Conservation (phyloP, 208 protist genomes). For the Crithidia expoeki region DNA sequence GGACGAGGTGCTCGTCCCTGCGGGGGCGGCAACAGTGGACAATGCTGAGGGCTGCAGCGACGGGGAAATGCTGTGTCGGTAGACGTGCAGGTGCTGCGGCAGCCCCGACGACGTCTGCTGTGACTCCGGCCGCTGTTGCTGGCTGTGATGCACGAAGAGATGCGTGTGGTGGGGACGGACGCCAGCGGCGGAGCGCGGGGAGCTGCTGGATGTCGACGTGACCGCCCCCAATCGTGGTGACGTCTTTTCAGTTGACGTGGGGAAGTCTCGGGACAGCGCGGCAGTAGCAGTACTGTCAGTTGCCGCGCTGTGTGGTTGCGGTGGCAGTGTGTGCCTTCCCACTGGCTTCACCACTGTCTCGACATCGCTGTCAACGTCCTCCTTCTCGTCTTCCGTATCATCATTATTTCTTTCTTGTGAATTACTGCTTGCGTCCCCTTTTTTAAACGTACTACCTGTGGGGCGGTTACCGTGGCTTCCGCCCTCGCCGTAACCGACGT, state of each 20-base stretch:
- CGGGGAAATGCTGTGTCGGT: conserved; percentile 21
- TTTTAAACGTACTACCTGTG: background rate
- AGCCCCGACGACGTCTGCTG: conserved; percentile 7
- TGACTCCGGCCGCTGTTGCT: conserved; percentile 12
- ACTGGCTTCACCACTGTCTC: no score
- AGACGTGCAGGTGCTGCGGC: conserved; percentile 23
- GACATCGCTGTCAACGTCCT: background rate
- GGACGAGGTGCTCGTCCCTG: conserved; percentile 5
- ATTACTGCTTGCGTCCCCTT: background rate
- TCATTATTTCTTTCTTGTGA: background rate
- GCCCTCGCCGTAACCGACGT: background rate
- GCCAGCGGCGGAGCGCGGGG: conserved; percentile 11
- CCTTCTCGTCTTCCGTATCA: background rate
- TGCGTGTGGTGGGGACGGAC: conserved; percentile 23
- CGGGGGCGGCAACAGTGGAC: background rate
- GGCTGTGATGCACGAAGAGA: conserved; percentile 20
- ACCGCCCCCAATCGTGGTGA: background rate
- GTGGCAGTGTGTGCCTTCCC: background rate
- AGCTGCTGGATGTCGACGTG: conserved; percentile 4
- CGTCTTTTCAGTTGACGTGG: background rate
- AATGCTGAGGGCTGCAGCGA: conserved; percentile 14
- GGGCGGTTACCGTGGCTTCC: background rate
- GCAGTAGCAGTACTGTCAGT: background rate
- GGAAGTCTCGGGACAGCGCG: background rate
- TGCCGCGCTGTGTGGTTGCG: background rate